phyloP scores from a whole-genome alignment of 2,329 filamentous ascomycete species.

The Hirsutella minnesotensis region DNA sequence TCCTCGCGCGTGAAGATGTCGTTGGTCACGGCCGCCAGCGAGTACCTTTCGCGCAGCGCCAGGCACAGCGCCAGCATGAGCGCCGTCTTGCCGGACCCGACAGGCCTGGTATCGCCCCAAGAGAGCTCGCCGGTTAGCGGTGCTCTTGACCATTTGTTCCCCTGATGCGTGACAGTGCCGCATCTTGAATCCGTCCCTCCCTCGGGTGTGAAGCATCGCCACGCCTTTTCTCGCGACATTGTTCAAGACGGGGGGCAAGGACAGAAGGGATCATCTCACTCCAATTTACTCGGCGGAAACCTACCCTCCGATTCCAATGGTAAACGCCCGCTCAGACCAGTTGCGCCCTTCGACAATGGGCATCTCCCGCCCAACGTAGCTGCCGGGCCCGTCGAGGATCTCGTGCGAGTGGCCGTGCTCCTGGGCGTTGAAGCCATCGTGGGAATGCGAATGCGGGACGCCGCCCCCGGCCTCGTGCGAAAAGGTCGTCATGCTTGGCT shows the following conservation, averaged over 20 bases:
- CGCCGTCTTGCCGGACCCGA: constrained; percentile 94
- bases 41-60: constrained; percentile 67
- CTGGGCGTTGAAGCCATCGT: constrained; percentile 44
- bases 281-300: no score
- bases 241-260: no score
- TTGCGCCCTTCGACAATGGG: constrained; percentile 79
- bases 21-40: constrained; percentile 92
- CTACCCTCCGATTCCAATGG: constrained; percentile 94
- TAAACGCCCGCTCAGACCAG: constrained; percentile 85
- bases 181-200: no score
- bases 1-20: constrained; percentile 98
- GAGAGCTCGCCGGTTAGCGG: neutral
- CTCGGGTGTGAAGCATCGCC: no score
- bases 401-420: constrained; percentile 94
- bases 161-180: no score
- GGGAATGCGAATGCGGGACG: constrained; percentile 36
- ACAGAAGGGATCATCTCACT: no score
- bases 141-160: no score
- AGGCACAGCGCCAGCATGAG: constrained; percentile 90
- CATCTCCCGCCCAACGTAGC: constrained; percentile 83
- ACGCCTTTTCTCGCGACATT: no score
- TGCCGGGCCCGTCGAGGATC: constrained; percentile 87
- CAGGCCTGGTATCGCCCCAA: constrained; percentile 48
- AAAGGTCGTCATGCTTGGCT: no score
- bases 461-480: constrained; percentile 5